Evolutionary conservation across 768 basidiomycete genomes (phyloP).

Genomic region (Sutorius australiensis): DNA sequence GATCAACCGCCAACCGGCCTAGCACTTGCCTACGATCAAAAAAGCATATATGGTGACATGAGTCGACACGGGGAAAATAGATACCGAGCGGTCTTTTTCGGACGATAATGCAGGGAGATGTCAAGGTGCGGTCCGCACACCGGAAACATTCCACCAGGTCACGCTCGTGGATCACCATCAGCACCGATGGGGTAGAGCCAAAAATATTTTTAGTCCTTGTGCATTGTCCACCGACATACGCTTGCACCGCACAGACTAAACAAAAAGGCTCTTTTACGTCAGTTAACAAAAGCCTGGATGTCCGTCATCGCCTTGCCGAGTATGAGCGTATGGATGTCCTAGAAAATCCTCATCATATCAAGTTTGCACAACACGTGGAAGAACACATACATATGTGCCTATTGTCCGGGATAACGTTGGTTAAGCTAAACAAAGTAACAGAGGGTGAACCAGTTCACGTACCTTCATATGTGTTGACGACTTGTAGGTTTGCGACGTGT

Average conservation of each 20-base stretch:
- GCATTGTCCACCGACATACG: not conserved
- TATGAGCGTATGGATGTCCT: constrained; percentile 91
- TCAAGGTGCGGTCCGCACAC: not conserved
- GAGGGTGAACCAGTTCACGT: constrained; percentile 3
- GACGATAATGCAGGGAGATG: not conserved
- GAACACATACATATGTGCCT: constrained; percentile 57
- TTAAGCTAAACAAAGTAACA: constrained; percentile 1
- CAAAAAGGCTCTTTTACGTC: constrained; percentile 6
- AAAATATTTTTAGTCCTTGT: not conserved
- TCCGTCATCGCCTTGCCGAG: constrained; percentile 92
- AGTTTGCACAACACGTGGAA: not conserved
- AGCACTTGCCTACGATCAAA: not conserved
- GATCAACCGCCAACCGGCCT: not conserved
- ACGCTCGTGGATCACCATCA: not conserved
- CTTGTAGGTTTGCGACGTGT: constrained; percentile 91
- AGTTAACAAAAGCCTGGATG: constrained; percentile 78
- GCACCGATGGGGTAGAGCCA: not conserved
- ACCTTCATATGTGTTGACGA: constrained; percentile 97
- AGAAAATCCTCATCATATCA: constrained; percentile 9
- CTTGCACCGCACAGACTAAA: not conserved
- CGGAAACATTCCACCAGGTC: not conserved
- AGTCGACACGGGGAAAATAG: not conserved
- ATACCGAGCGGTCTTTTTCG: not conserved
- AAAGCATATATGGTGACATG: too few relatives aligned
- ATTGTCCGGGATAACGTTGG: not conserved